A percentile compares a stretch with the other conserved stretches of the same genome.
phyloP scores from a whole-genome alignment of 345 rosid genomes.

The Boechera stricta region DNA sequence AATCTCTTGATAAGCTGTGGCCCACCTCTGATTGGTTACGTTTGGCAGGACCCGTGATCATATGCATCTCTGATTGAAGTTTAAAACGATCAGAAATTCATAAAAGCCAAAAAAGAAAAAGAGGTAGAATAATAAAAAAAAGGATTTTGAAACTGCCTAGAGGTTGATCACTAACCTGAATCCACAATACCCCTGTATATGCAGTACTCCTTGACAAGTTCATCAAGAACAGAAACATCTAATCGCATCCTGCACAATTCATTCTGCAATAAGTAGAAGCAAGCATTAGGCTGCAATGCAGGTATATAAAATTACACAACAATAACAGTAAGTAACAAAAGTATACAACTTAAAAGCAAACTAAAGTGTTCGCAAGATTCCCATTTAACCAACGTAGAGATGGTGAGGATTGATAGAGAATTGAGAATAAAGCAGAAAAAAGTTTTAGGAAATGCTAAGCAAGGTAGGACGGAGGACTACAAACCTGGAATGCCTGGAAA shows the following conservation, averaged over 20 bases:
- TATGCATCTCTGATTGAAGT: slow-evolving; percentile 50
- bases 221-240: slow-evolving; percentile 77
- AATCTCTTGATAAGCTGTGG: slow-evolving; percentile 53
- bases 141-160: slow-evolving; percentile 17
- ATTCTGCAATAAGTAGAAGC: slow-evolving; percentile 66
- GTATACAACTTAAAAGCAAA: not conserved
- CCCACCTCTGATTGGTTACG: slow-evolving; percentile 52
- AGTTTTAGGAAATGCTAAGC: not conserved
- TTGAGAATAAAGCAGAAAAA: slow-evolving; percentile 9
- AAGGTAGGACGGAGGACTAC: slow-evolving; percentile 7
- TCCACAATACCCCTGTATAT: slow-evolving; percentile 87
- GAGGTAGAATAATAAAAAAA: not conserved
- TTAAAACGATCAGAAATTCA: slow-evolving; percentile 29
- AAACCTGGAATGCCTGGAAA: slow-evolving; percentile 91
- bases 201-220: slow-evolving; percentile 88
- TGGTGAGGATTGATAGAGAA: slow-evolving; percentile 19
- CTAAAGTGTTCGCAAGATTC: slow-evolving; percentile 1
- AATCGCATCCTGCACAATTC: slow-evolving; percentile 89
- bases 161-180: slow-evolving; percentile 46
- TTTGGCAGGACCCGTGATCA: slow-evolving; percentile 48
- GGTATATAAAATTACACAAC: not conserved
- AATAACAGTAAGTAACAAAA: not conserved
- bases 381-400: not conserved
- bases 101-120: slow-evolving; percentile 15
- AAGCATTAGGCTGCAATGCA: slow-evolving; percentile 30